Conservation (phyloP, 2,329 filamentous ascomycete genomes). For the Rhinocladiella mackenziei region DNA sequence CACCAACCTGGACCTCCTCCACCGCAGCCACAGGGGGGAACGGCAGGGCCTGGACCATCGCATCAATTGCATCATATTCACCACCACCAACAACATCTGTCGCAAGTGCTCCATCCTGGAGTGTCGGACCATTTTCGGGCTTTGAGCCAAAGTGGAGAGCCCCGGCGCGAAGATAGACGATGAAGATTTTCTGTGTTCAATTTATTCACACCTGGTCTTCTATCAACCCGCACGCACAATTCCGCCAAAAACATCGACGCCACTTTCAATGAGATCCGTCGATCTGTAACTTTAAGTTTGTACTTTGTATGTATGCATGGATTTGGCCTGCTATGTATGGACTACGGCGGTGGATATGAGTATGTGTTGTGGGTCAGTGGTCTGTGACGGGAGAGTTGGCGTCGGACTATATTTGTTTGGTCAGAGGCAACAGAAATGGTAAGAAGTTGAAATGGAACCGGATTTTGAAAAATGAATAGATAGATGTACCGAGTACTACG, state of each 20-base stretch:
- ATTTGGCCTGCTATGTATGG: not conserved
- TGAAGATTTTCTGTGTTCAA: constrained; percentile 5
- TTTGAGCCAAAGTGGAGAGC: constrained; percentile 19
- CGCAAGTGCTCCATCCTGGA: constrained; percentile 17
- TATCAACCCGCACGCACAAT: not conserved
- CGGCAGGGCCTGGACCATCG: not conserved
- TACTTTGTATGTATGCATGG: not conserved
- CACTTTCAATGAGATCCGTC: not conserved
- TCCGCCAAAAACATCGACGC: too few species aligned
- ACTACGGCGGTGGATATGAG: not conserved
- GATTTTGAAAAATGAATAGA: too few species aligned
- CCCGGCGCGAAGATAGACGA: constrained; percentile 20
- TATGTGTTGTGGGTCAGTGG: not conserved
- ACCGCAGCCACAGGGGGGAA: not conserved
- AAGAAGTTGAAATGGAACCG: too few species aligned
- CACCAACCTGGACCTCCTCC: constrained; percentile 3
- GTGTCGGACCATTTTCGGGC: constrained; percentile 13
- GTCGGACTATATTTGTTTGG: too few species aligned
- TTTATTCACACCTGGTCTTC: not conserved
- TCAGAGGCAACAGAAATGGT: too few species aligned
- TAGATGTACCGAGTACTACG: too few species aligned
- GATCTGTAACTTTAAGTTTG: constrained; percentile 1
- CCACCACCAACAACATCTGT: constrained; percentile 4
- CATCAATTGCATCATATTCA: constrained; percentile 3
- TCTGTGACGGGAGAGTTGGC: too few species aligned